Evolutionary conservation across 202 grass and related monocot species (phyloP).

Genomic region (Zizania palustris): DNA sequence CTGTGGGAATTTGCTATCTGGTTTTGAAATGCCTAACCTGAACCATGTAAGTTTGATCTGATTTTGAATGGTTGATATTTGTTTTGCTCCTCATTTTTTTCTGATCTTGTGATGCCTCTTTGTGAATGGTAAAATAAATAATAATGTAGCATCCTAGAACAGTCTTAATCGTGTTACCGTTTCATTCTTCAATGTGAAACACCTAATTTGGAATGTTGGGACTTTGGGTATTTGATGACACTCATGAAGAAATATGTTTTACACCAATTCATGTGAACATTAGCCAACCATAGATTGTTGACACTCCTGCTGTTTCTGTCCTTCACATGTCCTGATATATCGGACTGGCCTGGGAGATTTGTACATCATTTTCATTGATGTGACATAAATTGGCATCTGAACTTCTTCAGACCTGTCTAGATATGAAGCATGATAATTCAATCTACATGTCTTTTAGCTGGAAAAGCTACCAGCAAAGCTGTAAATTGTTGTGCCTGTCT

Average conservation of each 20-base stretch:
- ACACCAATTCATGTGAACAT: constrained; percentile 7
- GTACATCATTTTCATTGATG: not conserved
- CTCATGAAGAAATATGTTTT: not conserved
- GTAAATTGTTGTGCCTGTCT: constrained; percentile 10
- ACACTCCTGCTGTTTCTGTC: not conserved
- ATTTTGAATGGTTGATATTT: not conserved
- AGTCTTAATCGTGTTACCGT: not conserved
- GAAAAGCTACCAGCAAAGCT: constrained; percentile 22
- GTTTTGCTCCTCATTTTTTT: not conserved
- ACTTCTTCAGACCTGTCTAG: constrained; percentile 24
- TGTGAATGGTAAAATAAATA: not conserved
- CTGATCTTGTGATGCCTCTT: not conserved
- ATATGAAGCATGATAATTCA: not conserved
- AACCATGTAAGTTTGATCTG: not conserved
- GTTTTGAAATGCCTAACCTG: not conserved
- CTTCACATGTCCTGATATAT: not conserved
- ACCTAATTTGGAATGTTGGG: not conserved
- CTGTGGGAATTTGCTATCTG: not conserved
- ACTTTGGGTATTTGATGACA: not conserved
- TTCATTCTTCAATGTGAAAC: not conserved
- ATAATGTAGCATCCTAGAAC: not conserved
- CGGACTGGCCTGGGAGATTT: not conserved
- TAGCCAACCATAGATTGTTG: constrained; percentile 17
- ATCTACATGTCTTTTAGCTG: constrained; percentile 8
- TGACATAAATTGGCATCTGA: constrained; percentile 19